A percentile compares a stretch with the other conserved stretches of the same genome.
Evolutionary conservation across 306 rosid species (phyloP).

Genomic region (Cicer judaicum): DNA sequence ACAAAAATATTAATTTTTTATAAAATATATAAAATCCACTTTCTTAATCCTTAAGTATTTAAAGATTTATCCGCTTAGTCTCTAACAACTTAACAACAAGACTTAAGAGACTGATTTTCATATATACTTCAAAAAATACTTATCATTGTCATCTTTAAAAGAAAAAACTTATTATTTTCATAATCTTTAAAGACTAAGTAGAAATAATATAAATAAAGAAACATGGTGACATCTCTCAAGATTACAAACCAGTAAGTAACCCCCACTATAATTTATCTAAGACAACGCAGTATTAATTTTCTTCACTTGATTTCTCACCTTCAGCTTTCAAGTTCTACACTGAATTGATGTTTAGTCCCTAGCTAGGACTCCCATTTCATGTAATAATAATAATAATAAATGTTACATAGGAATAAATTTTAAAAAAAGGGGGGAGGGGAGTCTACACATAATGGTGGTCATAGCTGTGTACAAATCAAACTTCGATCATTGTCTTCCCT

Average conservation of each 20-base stretch:
- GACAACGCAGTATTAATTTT: constrained; percentile 1
- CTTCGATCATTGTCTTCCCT: constrained; percentile 40
- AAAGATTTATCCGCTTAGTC: too few relatives aligned
- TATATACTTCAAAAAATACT: too few relatives aligned
- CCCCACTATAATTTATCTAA: background rate
- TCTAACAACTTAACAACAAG: too few relatives aligned
- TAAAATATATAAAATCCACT: too few relatives aligned
- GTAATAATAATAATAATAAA: constrained; percentile 21
- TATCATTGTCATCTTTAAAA: too few relatives aligned
- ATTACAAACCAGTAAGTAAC: background rate
- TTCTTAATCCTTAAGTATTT: too few relatives aligned
- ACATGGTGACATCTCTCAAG: background rate
- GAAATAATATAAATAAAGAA: background rate
- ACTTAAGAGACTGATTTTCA: too few relatives aligned
- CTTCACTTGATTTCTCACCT: constrained; percentile 16
- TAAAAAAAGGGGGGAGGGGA: constrained; percentile 7
- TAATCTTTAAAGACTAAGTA: background rate
- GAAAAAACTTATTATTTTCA: background rate
- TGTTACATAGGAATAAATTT: constrained; percentile 17
- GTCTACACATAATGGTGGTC: constrained; percentile 35
- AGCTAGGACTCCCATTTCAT: constrained; percentile 40
- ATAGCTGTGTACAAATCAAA: constrained; percentile 45
- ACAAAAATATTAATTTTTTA: too few relatives aligned
- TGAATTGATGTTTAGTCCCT: constrained; percentile 28
- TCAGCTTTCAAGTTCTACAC: constrained; percentile 34